phyloP scores from a whole-genome alignment of 2,329 filamentous ascomycete genomes.

The Trichoderma simmonsii region DNA sequence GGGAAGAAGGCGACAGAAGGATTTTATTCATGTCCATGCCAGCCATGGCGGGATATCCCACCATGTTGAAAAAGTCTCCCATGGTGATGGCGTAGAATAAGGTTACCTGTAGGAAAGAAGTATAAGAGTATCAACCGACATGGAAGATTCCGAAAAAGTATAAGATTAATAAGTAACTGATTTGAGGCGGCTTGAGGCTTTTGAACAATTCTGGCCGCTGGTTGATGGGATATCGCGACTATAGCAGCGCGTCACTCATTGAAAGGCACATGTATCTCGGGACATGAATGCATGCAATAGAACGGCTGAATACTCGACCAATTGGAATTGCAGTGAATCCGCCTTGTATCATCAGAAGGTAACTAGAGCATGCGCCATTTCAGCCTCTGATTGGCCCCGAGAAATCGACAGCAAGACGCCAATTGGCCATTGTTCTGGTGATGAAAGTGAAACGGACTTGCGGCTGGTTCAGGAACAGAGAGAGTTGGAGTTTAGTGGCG shows the following conservation, averaged over 20 bases:
- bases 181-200: not conserved
- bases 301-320: not conserved
- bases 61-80: not conserved
- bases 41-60: not conserved
- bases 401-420: not conserved
- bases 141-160: not conserved
- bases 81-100: not conserved
- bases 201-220: not conserved
- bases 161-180: not conserved
- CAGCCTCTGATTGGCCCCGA: not conserved
- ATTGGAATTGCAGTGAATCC: not conserved
- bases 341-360: not conserved
- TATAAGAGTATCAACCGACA: not conserved
- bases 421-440: not conserved
- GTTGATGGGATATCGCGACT: not conserved
- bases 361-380: not conserved
- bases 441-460: not conserved
- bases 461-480: not conserved
- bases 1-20: not conserved
- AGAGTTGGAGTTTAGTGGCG: slow-evolving; percentile 1
- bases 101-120: not conserved
- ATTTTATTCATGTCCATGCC: not conserved
- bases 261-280: not conserved
- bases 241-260: not conserved
- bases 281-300: not conserved